phyloP scores from a whole-genome alignment of 306 rosid species.

The Parietaria judaica region DNA sequence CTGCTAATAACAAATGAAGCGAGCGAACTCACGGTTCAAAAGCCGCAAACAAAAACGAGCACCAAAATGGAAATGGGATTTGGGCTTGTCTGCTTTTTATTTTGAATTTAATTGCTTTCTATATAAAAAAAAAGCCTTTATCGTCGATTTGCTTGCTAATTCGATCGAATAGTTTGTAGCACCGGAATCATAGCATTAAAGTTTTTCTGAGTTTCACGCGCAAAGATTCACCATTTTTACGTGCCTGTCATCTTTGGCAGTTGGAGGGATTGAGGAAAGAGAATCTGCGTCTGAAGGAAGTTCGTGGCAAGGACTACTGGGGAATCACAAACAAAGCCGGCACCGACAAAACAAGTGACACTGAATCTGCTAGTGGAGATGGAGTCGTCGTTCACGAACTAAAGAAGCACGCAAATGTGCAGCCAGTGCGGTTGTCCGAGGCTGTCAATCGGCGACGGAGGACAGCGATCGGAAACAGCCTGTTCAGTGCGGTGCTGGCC shows the following conservation, averaged over 20 bases:
- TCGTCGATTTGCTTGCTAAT: too few relatives aligned
- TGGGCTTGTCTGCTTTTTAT: neutral
- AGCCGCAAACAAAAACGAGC: neutral
- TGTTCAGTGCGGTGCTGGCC: slow-evolving; percentile 67
- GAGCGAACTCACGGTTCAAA: neutral
- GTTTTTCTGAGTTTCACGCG: too few relatives aligned
- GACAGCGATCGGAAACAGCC: slow-evolving; percentile 48
- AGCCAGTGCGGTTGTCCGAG: slow-evolving; percentile 10
- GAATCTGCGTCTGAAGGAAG: slow-evolving; percentile 51
- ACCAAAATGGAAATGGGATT: neutral
- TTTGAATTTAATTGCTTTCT: too few relatives aligned
- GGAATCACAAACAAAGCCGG: slow-evolving; percentile 27
- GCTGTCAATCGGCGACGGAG: slow-evolving; percentile 24
- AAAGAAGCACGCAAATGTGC: slow-evolving; percentile 22
- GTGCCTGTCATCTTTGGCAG: slow-evolving; percentile 27
- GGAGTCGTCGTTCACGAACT: slow-evolving; percentile 36
- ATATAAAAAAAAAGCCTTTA: too few relatives aligned
- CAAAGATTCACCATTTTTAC: too few relatives aligned
- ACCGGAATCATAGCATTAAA: too few relatives aligned
- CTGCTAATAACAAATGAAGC: too few relatives aligned
- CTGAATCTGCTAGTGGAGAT: slow-evolving; percentile 6
- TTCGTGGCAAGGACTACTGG: slow-evolving; percentile 47
- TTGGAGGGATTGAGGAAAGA: slow-evolving; percentile 42
- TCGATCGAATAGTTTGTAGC: too few relatives aligned
- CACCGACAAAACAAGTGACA: slow-evolving; percentile 30